These are phyloP conservation scores for Verticillium nubilum DNA, from an alignment of 2,329 filamentous ascomycete species.

Conservation along the genomic window DNA sequence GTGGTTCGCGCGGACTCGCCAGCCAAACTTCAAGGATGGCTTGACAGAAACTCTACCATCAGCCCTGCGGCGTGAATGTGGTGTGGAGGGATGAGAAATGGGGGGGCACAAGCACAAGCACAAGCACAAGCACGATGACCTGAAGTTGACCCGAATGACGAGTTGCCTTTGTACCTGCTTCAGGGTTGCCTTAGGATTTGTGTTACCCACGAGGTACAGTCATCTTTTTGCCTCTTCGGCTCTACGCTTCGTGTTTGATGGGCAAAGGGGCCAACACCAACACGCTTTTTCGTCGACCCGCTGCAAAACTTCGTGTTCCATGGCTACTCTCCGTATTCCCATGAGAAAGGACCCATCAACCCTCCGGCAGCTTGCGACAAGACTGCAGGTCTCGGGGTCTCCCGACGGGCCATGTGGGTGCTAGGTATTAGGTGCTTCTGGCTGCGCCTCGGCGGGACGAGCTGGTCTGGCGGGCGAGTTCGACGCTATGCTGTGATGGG, in stretches of 20 bases:
- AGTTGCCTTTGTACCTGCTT: not conserved
- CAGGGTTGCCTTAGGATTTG: too few species aligned
- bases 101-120: not conserved
- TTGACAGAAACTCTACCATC: not conserved
- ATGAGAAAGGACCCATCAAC: not conserved
- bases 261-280: not conserved
- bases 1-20: not conserved
- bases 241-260: not conserved
- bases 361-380: not conserved
- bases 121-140: not conserved
- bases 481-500: not conserved
- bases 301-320: not conserved
- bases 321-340: not conserved
- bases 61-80: not conserved
- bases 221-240: not conserved
- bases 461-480: too few species aligned
- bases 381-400: not conserved
- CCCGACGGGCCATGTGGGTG: not conserved
- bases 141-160: not conserved
- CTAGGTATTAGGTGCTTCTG: not conserved
- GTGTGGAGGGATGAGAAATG: too few species aligned
- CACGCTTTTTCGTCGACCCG: not conserved
- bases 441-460: not conserved
- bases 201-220: not conserved
- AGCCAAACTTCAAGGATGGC: not conserved